Evolutionary conservation across 345 rosid species (phyloP).

Genomic region (Pistacia vera): DNA sequence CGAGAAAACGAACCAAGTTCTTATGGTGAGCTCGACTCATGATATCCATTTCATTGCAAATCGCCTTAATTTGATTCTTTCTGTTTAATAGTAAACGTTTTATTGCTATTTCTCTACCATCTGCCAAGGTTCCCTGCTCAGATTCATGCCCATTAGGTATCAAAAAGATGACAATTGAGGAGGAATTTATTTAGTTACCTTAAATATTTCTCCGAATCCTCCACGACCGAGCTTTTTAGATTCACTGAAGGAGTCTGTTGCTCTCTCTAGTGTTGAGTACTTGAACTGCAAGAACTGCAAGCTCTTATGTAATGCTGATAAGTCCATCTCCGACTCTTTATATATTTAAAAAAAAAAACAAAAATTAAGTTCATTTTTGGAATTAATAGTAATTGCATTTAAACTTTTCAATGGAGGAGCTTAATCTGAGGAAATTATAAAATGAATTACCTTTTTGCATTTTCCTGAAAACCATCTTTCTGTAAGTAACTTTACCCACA

Average conservation of each 20-base stretch:
- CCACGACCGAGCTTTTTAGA: constrained; percentile 50
- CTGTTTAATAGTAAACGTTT: constrained; percentile 47
- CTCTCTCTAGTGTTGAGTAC: constrained; percentile 44
- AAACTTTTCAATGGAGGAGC: neutral
- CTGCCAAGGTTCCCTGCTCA: constrained; percentile 58
- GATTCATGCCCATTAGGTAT: neutral
- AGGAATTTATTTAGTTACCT: constrained; percentile 21
- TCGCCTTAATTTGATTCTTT: constrained; percentile 33
- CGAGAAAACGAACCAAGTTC: constrained; percentile 60
- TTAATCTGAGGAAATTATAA: neutral
- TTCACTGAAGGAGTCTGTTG: constrained; percentile 48
- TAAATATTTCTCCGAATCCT: constrained; percentile 61
- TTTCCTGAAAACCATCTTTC: constrained; percentile 1
- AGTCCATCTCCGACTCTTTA: constrained; percentile 24
- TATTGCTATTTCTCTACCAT: constrained; percentile 71
- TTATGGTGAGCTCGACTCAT: constrained; percentile 60
- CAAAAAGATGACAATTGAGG: too few relatives aligned
- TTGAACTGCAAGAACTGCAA: constrained; percentile 50
- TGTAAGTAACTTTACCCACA: constrained; percentile 27
- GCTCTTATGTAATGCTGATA: constrained; percentile 18
- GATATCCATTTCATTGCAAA: constrained; percentile 58
- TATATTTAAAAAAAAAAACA: neutral
- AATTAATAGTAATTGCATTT: too few relatives aligned
- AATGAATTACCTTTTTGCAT: constrained; percentile 14
- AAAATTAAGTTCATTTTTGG: too few relatives aligned